Conservation (phyloP, 164 flowering plant species). For the Sextonia rubra region DNA sequence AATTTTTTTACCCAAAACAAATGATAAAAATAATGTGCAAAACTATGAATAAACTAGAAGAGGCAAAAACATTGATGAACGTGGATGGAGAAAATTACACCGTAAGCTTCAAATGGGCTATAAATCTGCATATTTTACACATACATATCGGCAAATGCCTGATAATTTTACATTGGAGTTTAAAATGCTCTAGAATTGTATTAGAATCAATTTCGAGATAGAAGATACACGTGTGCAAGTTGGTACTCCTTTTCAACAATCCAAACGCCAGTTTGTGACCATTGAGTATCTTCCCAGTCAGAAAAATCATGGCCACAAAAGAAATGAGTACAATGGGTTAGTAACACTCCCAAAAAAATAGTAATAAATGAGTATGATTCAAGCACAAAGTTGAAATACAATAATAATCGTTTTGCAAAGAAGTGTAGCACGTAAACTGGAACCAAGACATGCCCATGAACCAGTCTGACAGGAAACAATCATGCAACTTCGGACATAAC, state of each 20-base stretch:
- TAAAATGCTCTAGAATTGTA: not conserved
- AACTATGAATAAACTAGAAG: too few species aligned
- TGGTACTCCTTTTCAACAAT: slow-evolving; percentile 74
- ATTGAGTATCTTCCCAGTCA: slow-evolving; percentile 92
- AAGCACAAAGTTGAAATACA: not conserved
- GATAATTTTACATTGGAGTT: not conserved
- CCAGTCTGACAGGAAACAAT: too few species aligned
- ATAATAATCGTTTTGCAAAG: not conserved
- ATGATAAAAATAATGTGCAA: too few species aligned
- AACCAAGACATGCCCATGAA: too few species aligned
- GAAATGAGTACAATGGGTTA: not conserved
- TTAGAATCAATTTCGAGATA: slow-evolving; percentile 36
- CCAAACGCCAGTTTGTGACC: slow-evolving; percentile 97
- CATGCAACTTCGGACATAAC: too few species aligned
- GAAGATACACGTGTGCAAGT: slow-evolving; percentile 83
- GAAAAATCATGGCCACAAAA: slow-evolving; percentile 4
- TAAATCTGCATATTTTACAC: not conserved
- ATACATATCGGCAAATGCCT: not conserved
- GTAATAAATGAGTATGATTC: too few species aligned
- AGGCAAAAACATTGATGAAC: not conserved
- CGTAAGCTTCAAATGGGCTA: not conserved
- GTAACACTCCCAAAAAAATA: not conserved
- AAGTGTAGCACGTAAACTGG: too few species aligned
- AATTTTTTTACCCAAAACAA: too few species aligned
- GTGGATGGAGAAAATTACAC: not conserved